These are phyloP conservation scores for Candida rishiriensis DNA, from an alignment of 805 yeast species.

Conservation along the genomic window DNA sequence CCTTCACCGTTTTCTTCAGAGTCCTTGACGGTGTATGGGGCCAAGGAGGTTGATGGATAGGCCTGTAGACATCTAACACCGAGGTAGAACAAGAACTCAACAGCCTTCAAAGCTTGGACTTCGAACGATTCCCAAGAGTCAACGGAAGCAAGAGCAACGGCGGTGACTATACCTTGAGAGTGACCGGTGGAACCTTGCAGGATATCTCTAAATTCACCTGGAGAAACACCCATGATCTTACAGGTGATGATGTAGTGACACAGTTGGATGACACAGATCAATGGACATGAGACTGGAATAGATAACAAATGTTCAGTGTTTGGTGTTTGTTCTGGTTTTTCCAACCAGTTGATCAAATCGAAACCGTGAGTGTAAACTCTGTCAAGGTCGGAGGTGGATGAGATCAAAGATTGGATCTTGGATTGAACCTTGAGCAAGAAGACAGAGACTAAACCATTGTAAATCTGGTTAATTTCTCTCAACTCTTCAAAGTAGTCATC, in stretches of 20 bases:
- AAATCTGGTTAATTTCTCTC: constrained; percentile 74
- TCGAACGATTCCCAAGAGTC: constrained; percentile 83
- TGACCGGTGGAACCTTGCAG: constrained; percentile 82
- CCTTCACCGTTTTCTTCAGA: constrained; percentile 94
- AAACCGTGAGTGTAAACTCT: constrained; percentile 93
- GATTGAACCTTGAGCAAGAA: constrained; percentile 67
- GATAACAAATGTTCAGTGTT: constrained; percentile 81
- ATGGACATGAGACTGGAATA: constrained; percentile 95
- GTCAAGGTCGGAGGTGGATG: constrained; percentile 70
- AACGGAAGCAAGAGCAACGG: constrained; percentile 81
- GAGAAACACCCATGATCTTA: constrained; percentile 76
- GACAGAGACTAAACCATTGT: constrained; percentile 69
- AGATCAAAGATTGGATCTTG: constrained; percentile 62
- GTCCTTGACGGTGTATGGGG: constrained; percentile 91
- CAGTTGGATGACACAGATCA: constrained; percentile 92
- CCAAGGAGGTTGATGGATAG: constrained; percentile 90
- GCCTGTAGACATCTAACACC: constrained; percentile 88
- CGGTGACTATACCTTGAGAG: constrained; percentile 88
- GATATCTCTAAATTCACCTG: constrained; percentile 75
- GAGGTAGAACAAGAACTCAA: constrained; percentile 82
- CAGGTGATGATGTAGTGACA: constrained; percentile 90
- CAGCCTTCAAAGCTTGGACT: constrained; percentile 67
- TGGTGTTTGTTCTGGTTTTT: constrained; percentile 81
- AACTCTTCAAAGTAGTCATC: constrained; percentile 97
- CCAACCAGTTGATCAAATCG: constrained; percentile 84